A percentile compares a stretch with the other conserved stretches of the same genome.
These are phyloP conservation scores for Lecanicillium sp. DNA, from an alignment of 2,329 filamentous ascomycete genomes.

Conservation along the genomic window DNA sequence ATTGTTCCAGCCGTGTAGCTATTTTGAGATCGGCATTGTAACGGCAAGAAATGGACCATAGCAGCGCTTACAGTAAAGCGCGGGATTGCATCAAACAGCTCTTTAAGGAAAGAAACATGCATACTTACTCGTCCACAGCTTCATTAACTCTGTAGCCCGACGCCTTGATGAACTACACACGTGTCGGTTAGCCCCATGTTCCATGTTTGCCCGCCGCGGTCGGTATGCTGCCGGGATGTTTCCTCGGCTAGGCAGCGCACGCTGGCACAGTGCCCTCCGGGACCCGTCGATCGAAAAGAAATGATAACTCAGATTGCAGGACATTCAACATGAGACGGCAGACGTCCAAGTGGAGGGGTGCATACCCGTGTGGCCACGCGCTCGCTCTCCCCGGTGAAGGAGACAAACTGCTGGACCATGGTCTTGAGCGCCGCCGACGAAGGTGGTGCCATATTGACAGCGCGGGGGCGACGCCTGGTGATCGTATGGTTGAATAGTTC, in stretches of 20 bases:
- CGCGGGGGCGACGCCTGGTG: background rate
- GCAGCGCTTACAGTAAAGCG: too few relatives aligned
- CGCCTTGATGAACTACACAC: slow-evolving; percentile 40
- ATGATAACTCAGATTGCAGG: background rate
- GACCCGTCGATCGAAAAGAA: background rate
- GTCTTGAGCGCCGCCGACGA: slow-evolving; percentile 35
- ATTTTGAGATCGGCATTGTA: too few relatives aligned
- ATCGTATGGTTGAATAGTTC: too few relatives aligned
- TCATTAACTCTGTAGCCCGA: slow-evolving; percentile 46
- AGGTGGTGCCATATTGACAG: slow-evolving; percentile 30
- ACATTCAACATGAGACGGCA: background rate
- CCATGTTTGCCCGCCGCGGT: background rate
- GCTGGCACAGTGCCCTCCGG: background rate
- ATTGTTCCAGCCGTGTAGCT: too few relatives aligned
- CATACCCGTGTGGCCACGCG: slow-evolving; percentile 40
- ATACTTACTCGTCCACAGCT: slow-evolving; percentile 53
- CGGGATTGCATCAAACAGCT: too few relatives aligned
- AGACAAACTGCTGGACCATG: slow-evolving; percentile 36
- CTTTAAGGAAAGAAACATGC: background rate
- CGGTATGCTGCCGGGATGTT: background rate
- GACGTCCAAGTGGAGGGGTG: slow-evolving; percentile 16
- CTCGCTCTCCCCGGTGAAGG: slow-evolving; percentile 38
- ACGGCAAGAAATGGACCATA: too few relatives aligned
- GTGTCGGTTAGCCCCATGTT: slow-evolving; percentile 6
- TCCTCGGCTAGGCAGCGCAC: background rate